Percentiles rank a stretch among this genome's conserved stretches.
phyloP scores from a whole-genome alignment of 192 early-diverging fungal species.

The Lobosporangium transversale region DNA sequence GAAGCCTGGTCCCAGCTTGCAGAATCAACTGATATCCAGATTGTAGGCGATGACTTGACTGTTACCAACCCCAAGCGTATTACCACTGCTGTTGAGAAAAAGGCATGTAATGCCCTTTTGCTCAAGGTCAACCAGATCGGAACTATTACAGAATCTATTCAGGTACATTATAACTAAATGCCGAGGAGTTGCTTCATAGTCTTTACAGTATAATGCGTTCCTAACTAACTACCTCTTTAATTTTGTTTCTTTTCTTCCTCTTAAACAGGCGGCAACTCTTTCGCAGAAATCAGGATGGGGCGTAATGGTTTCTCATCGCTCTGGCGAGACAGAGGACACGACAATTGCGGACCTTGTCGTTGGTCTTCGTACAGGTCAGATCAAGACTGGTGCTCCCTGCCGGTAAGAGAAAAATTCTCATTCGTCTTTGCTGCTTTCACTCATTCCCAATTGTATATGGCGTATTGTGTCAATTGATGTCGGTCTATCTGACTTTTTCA shows the following conservation, averaged over 20 bases:
- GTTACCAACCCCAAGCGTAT: constrained; percentile 98
- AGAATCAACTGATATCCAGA: constrained; percentile 73
- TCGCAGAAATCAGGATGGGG: constrained; percentile 94
- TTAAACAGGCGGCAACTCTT: constrained; percentile 67
- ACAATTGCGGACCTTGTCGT: constrained; percentile 95
- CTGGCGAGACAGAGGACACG: constrained; percentile 97
- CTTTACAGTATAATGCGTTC: no score
- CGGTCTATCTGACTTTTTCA: no score
- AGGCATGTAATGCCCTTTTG: constrained; percentile 92
- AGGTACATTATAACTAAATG: constrained; percentile 36
- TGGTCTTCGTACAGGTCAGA: constrained; percentile 92
- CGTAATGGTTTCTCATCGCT: constrained; percentile 99
- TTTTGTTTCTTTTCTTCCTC: neutral
- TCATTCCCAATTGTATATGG: no score
- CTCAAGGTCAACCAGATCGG: constrained; percentile 99
- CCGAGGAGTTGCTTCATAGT: no score
- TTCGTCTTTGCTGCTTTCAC: no score
- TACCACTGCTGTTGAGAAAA: constrained; percentile 88
- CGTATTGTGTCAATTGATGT: no score
- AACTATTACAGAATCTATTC: constrained; percentile 93
- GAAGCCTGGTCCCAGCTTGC: constrained; percentile 87
- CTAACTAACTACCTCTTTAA: no score
- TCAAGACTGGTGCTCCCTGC: constrained; percentile 99
- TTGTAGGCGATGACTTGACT: constrained; percentile 97
- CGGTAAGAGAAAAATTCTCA: constrained; percentile 38